Evolutionary conservation across 208 protist species (phyloP), one percentile per base, ranked within the genome.

Genomic region (Trypanosoma brucei): DNA sequence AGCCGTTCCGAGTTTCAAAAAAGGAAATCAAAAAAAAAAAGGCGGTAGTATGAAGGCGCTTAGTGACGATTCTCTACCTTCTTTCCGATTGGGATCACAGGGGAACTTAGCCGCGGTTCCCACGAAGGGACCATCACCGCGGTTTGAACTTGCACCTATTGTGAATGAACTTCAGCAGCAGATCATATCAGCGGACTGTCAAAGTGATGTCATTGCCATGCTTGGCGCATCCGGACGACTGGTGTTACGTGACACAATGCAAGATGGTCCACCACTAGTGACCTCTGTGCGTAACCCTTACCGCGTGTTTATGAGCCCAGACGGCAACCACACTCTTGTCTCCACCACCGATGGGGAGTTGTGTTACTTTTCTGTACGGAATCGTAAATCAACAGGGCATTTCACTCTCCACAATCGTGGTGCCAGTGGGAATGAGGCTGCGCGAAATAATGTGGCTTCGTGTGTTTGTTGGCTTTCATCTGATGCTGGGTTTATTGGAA

Each of bases 251-350:
- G 83, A 90, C 49, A 58, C 70, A 11, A 65, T 68, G 14, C 72
- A 75, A 2, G 82, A 88, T 31, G 62, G 40, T 4, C 34, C 56
- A 34, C 59, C 78, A 35, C 48, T 88, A n/a, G 66, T 63, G 0
- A 61, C 62, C 0, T 35, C 58, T 2, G 65, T 91, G 9, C 60
- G 70, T 35, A 91, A 94, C 62, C 84, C 88, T 8, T 60, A 90
- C 62, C 62, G 66, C 5, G 73, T 94, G 8, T 91, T 94, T 68
- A 57, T 94, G 9, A 76, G 92, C 68, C 84, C 88, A 0, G 70
- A 46, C 0, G 88, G 83, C 9, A 38, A 50, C 22, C 72, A 86
- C 44, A 51, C 83, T 51, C 52, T 89, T 37, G 77, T 77, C 0
- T 69, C 79, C 6, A 65, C 76, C 1, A 63, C 57, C 8, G 84